Conservation (phyloP, 352 stramenopile species). For the Chrysophaeum taylorii region DNA sequence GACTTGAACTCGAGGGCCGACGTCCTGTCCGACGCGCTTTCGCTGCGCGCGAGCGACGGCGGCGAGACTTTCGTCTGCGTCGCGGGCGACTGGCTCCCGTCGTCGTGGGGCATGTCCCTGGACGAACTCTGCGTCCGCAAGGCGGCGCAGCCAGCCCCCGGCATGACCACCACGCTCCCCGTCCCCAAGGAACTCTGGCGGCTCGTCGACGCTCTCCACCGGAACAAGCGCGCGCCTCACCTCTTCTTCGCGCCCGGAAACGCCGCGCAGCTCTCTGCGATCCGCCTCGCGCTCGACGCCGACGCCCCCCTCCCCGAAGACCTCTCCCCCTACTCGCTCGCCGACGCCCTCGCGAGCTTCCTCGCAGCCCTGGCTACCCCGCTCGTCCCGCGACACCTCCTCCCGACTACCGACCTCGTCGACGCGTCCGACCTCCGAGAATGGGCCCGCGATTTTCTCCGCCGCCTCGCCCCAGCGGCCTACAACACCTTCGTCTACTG, state of each 20-base stretch:
- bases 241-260: constrained; percentile 44
- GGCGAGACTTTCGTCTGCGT: constrained; percentile 88
- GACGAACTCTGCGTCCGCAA: constrained; percentile 70
- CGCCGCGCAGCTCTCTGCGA: constrained; percentile 44
- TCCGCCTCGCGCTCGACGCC: constrained; percentile 80
- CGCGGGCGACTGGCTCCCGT: constrained; percentile 72
- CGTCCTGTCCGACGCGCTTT: constrained; percentile 86
- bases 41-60: constrained; percentile 88
- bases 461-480: constrained; percentile 69
- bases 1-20: constrained; percentile 73
- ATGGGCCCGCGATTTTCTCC: constrained; percentile 50
- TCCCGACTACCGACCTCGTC: constrained; percentile 62
- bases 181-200: constrained; percentile 95
- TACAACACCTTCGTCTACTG: constrained; percentile 96
- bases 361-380: constrained; percentile 73
- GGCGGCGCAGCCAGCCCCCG: constrained; percentile 37
- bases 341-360: constrained; percentile 74
- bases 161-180: constrained; percentile 37
- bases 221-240: constrained; percentile 48
- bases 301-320: constrained; percentile 62
- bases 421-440: constrained; percentile 58
- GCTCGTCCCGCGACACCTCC: constrained; percentile 65
- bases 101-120: constrained; percentile 86
- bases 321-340: constrained; percentile 67
- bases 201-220: constrained; percentile 89